Conservation (phyloP, 2,329 filamentous ascomycete genomes). For the Massarina eburnea region DNA sequence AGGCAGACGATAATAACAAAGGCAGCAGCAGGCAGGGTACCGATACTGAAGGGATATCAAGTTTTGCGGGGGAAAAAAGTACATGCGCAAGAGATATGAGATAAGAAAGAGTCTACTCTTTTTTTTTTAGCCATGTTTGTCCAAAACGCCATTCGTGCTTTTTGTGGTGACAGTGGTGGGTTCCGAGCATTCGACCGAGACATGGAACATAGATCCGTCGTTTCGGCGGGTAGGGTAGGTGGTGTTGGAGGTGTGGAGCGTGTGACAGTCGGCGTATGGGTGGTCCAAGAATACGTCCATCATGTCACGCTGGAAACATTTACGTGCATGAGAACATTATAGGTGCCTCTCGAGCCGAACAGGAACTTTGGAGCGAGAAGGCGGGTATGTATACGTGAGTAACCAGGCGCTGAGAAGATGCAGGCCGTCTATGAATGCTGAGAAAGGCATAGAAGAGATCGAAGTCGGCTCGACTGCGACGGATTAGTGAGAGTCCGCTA, state of each 20-base stretch:
- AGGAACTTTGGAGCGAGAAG: not conserved
- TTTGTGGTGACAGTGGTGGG: not conserved
- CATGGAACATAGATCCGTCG: not conserved
- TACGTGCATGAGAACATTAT: not conserved
- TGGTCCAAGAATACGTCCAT: conserved; percentile 1
- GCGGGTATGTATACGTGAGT: conserved; percentile 8
- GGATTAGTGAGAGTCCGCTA: too few relatives aligned
- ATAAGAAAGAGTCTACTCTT: not conserved
- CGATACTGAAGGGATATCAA: not conserved
- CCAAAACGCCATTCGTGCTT: not conserved
- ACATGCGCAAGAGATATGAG: not conserved
- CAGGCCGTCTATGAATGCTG: conserved; percentile 9
- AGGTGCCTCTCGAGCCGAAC: not conserved
- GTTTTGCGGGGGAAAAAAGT: not conserved
- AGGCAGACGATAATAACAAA: not conserved
- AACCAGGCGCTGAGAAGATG: not conserved
- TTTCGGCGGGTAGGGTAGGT: not conserved
- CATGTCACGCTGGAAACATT: not conserved
- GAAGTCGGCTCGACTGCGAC: too few relatives aligned
- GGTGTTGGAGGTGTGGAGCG: not conserved
- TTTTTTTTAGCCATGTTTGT: not conserved
- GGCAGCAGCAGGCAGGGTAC: not conserved
- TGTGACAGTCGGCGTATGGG: not conserved
- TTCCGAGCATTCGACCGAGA: not conserved
- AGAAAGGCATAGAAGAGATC: not conserved